Evolutionary conservation across 148 eudicot species (phyloP), one percentile per base, ranked within the genome.

Genomic region (Heliosperma pusillum): DNA sequence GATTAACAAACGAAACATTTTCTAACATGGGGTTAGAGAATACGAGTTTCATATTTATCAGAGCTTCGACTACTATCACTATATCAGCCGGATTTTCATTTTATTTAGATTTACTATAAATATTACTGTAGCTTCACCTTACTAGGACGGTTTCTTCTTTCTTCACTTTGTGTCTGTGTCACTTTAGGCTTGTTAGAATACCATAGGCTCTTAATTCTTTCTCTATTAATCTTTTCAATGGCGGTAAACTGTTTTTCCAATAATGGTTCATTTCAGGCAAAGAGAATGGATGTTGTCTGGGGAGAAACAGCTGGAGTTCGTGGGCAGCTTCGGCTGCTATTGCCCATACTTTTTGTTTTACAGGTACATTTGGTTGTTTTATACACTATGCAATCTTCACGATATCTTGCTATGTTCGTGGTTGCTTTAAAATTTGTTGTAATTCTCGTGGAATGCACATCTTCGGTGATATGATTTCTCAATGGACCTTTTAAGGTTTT

Each of bases 211-310:
- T 33, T 33, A 3, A 33, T 33, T 36, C 42, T 36, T 36, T 36
- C 42, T 36, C 7, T 36, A 10, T 53, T 27, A n/a, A 27, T 52
- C 30, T 20, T 52, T 44, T 59, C 17, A 27, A 13, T 59, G 21
- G 17, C 69, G 75, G 58, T 22, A 25, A 25, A 76, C 44, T 42
- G 22, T 70, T 21, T n/a, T 21, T n/a, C 27, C 55, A 20, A 25
- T 33, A 55, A 44, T 70, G 15, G 69, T 59, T 22, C 61, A 47
- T 59, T 72, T 80, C 82, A 85, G 88, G 88, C 88, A 66, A 85
- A 85, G 72, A 83, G 84, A 77, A 85, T 85, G 88, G 88, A 85
- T 78, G 81, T 85, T 75, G 88, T 85, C 53, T 83, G 88, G 88
- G 88, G 88, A 52, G 88, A 85, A 83, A 80, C 86, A 25, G 84